These are phyloP conservation scores for Pelargonium nanum DNA, from an alignment of 345 rosid genomes.

Conservation along the genomic window DNA sequence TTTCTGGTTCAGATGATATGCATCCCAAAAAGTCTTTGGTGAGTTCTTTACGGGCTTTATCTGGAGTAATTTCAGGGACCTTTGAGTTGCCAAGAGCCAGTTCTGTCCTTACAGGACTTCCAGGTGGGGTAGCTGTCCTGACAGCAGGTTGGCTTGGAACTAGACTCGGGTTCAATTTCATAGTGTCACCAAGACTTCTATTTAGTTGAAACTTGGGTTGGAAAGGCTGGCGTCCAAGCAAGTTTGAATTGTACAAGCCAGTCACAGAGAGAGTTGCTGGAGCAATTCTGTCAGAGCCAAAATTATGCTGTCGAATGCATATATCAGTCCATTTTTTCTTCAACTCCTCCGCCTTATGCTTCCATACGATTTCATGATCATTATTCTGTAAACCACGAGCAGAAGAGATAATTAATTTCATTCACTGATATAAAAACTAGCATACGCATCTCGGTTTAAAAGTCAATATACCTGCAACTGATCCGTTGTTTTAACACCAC, in stretches of 20 bases:
- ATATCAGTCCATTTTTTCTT: constrained; percentile 76
- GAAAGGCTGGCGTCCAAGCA: constrained; percentile 46
- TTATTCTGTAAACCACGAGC: constrained; percentile 28
- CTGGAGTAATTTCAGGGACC: constrained; percentile 22
- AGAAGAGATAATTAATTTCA: constrained; percentile 2
- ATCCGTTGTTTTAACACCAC: constrained; percentile 25
- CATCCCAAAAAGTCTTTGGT: constrained; percentile 60
- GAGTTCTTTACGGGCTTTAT: constrained; percentile 21
- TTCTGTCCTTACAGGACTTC: constrained; percentile 81
- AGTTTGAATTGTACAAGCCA: constrained; percentile 37
- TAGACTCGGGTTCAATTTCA: constrained; percentile 24
- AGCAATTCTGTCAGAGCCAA: constrained; percentile 33
- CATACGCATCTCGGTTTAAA: background rate
- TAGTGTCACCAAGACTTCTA: constrained; percentile 27
- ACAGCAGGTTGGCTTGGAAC: constrained; percentile 21
- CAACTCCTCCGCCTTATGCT: constrained; percentile 47
- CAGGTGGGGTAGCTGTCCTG: constrained; percentile 29
- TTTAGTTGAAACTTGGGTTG: constrained; percentile 53
- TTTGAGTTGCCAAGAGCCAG: constrained; percentile 64
- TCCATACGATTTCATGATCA: constrained; percentile 41
- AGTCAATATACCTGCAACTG: constrained; percentile 28
- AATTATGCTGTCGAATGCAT: constrained; percentile 42
- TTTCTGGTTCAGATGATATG: constrained; percentile 47
- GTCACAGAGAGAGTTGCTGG: constrained; percentile 38
- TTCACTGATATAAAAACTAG: background rate